Evolutionary conservation across 1,284 basidiomycete species (phyloP), one percentile per base, ranked within the genome.

Genomic region (Chalciporus sp.): DNA sequence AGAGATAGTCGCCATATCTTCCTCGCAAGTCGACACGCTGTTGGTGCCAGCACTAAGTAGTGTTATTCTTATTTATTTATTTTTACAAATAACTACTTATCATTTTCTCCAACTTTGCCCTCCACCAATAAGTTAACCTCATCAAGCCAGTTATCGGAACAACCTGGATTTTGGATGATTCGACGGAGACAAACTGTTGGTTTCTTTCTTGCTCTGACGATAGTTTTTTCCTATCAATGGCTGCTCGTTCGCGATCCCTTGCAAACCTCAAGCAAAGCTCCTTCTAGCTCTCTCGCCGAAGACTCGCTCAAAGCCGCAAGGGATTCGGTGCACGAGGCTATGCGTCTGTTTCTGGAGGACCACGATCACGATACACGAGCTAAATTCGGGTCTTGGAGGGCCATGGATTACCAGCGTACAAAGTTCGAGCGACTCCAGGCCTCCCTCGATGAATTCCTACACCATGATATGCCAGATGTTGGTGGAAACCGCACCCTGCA

Each of bases 391-490:
- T 37, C 35, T 37, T 27, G 20, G n/a, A 35, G 39, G 17, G 4
- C 27, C 4, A 26, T 16, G 12, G 11, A 26, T 27, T 42, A 26
- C 23, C 29, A 12, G 19, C 27, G 14, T 7, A n/a, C 52, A 4
- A 52, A 45, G 17, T 27, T 68, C 12, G 42, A 45, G 48, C 52
- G 31, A 26, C 40, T 68, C 0, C 63, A 54, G 12, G 10, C 9
- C 3, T 59, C 47, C 37, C 65, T 68, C 16, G 52, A 66, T 29
- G 20, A 37, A 33, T 12, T 37, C 17, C n/a, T 37, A n/a, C 35
- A 9, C 9, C 35, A 37, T n/a, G 35, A 6, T 17, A 8, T n/a
- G 3, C 16, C 7, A 16, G 9, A 37, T 2, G n/a, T 17, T 17
- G 35, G n/a, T 3, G n/a, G 35, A 17, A 17, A 7, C 17, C 35